A percentile compares a stretch with the other conserved stretches of the same genome.
These are phyloP conservation scores for Blumeria hordei DNA, from an alignment of 2,329 filamentous ascomycete genomes.

Conservation along the genomic window DNA sequence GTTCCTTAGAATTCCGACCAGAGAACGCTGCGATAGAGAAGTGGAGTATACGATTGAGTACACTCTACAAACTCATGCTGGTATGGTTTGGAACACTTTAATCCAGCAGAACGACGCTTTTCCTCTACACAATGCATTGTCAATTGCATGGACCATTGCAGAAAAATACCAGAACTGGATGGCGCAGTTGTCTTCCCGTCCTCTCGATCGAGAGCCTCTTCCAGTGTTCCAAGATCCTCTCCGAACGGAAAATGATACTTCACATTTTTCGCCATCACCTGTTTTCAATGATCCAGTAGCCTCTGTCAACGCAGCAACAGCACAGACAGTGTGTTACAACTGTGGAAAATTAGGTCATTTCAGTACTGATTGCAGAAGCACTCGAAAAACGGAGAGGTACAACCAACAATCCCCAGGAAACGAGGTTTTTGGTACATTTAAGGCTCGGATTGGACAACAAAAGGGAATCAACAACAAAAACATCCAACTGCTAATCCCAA, in stretches of 20 bases:
- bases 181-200: background rate
- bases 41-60: background rate
- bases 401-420: background rate
- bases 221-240: background rate
- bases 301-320: background rate
- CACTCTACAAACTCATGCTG: background rate
- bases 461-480: background rate
- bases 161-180: background rate
- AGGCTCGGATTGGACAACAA: background rate
- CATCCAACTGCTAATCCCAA: background rate
- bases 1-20: background rate
- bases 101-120: background rate
- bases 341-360: background rate
- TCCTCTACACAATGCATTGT: background rate
- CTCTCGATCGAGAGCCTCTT: background rate
- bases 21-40: background rate
- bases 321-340: background rate
- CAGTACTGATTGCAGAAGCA: background rate
- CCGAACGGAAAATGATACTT: background rate
- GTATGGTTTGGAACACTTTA: conserved; percentile 1
- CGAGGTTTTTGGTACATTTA: background rate
- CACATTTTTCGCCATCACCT: background rate
- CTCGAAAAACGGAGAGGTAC: background rate
- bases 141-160: background rate
- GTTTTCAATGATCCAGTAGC: background rate